phyloP scores from a whole-genome alignment of 2,329 filamentous ascomycete genomes.

The Magnaporthiopsis incrustans region DNA sequence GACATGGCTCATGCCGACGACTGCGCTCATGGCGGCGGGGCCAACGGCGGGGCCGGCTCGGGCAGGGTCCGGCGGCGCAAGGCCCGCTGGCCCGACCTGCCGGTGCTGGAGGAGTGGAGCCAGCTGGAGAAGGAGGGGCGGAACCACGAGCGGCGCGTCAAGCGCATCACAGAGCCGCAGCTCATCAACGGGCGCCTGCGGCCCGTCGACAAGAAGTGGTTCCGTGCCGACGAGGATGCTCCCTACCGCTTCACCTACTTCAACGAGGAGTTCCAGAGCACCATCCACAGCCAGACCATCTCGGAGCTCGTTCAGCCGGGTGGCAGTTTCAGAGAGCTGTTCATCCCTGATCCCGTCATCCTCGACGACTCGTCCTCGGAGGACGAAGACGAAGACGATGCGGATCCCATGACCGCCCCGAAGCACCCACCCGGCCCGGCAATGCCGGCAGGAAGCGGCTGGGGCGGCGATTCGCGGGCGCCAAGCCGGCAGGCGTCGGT shows the following conservation, averaged over 20 bases:
- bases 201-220: conserved; percentile 74
- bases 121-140: conserved; percentile 81
- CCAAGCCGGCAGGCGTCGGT: conserved; percentile 38
- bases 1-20: conserved; percentile 50
- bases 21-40: conserved; percentile 15
- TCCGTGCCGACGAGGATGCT: conserved; percentile 76
- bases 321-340: conserved; percentile 76
- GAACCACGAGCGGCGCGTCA: conserved; percentile 73
- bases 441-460: background rate
- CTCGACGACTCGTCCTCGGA: conserved; percentile 62
- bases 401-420: conserved; percentile 4
- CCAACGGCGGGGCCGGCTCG: conserved; percentile 8
- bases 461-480: conserved; percentile 29
- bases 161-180: conserved; percentile 89
- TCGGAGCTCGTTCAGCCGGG: conserved; percentile 86
- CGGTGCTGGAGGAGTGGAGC: conserved; percentile 82
- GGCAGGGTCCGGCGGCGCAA: conserved; percentile 45
- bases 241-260: conserved; percentile 98
- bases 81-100: conserved; percentile 78
- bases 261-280: conserved; percentile 93
- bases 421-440: background rate
- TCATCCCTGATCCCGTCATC: conserved; percentile 76
- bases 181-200: conserved; percentile 84
- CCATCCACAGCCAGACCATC: conserved; percentile 92
- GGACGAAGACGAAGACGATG: conserved; percentile 54